These are phyloP conservation scores for Fragaria ananassa DNA, from an alignment of 306 rosid genomes.

Conservation along the genomic window DNA sequence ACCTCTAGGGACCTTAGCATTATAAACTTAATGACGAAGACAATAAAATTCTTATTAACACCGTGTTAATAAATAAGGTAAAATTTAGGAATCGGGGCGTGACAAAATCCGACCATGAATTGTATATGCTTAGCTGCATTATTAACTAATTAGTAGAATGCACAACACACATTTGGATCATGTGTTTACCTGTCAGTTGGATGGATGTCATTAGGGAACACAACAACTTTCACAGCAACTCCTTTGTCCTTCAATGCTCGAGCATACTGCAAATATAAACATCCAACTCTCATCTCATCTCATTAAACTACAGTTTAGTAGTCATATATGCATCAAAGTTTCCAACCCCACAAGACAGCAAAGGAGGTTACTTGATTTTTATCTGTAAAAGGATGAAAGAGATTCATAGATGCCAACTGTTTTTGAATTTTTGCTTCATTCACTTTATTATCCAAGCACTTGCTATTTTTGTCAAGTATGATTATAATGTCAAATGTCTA, in stretches of 20 bases:
- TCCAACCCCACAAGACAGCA: not conserved
- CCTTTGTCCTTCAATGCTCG: constrained; percentile 81
- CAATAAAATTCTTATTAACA: no score
- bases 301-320: not conserved
- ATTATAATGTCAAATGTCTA: not conserved
- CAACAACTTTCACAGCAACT: constrained; percentile 52
- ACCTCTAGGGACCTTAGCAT: no score
- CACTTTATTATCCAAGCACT: not conserved
- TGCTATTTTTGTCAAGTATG: not conserved
- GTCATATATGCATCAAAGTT: not conserved
- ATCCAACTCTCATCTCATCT: constrained; percentile 1
- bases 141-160: not conserved
- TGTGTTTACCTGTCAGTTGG: constrained; percentile 62
- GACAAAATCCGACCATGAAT: not conserved
- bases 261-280: constrained; percentile 59
- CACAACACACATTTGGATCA: constrained; percentile 11
- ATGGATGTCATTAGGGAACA: constrained; percentile 79
- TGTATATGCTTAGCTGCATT: not conserved
- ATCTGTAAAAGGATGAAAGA: not conserved
- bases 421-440: not conserved
- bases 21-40: no score
- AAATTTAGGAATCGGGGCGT: no score
- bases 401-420: not conserved
- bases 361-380: not conserved
- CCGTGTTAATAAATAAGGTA: no score